Evolutionary conservation across 176 grass and related monocot genomes (phyloP), one percentile per base, ranked within the genome.

Genomic region (Saccharum spontaneum): DNA sequence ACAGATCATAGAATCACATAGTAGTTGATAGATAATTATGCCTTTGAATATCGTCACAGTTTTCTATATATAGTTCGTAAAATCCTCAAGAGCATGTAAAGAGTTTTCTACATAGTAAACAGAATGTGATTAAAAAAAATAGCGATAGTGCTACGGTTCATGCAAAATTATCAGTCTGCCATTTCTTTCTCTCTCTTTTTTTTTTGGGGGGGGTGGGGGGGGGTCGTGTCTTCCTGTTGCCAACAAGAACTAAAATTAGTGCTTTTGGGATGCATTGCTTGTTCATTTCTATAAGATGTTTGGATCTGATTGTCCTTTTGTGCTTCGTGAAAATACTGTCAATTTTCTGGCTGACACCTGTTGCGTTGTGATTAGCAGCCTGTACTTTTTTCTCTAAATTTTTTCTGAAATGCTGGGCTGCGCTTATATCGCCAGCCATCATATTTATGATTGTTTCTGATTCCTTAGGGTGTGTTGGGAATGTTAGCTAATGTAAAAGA

Each of bases 341-440:
- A 16, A 11, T 34, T 72, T 40, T 78, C 16, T 84, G 77, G 13
- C 26, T 60, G 54, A 62, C 49, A n/a, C 38, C 15, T 8, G 40
- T 77, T 23, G 41, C 2, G 30, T 24, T 30, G 73, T 86, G 52
- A 82, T 86, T 77, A 44, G 55, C 20, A 88, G 7, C 41, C 20
- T 88, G 13, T 0, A 6, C 24, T 49, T 20, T 52, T 18, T 88
- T 7, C 0, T 67, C 36, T 22, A 41, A 66, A 6, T 76, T 69
- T 60, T 4, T 50, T 76, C 50, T 77, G 8, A 28, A 85, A 81
- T 1, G 0, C 5, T 69, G 8, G 70, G 69, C 38, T 39, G 55
- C 44, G 55, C 23, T 30, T 82, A 59, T 45, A 36, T 55, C 9
- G 15, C 82, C 8, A 20, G 75, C 18, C 5, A 73, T 63, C 68